A percentile compares a stretch with the other conserved stretches of the same genome.
Conservation (phyloP, 2,329 filamentous ascomycete species). For the Colletotrichum siamense region DNA sequence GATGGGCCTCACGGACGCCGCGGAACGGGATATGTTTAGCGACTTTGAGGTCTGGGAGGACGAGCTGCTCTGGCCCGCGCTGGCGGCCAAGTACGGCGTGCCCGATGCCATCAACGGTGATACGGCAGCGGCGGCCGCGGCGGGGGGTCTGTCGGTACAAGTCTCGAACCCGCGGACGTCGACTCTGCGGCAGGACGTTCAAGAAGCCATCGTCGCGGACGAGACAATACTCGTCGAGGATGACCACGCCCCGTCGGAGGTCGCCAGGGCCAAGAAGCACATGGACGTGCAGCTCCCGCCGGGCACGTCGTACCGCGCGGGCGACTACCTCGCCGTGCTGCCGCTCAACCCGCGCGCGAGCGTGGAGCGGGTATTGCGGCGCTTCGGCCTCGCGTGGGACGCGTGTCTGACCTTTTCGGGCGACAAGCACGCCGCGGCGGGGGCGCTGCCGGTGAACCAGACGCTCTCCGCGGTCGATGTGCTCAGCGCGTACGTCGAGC, state of each 20-base stretch:
- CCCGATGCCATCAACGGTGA: conserved; percentile 31
- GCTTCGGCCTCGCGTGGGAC: conserved; percentile 74
- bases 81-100: conserved; percentile 57
- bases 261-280: conserved; percentile 64
- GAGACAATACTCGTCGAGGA: conserved; percentile 48
- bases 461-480: conserved; percentile 68
- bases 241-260: conserved; percentile 24
- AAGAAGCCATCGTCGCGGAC: conserved; percentile 62
- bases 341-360: conserved; percentile 71
- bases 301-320: conserved; percentile 70
- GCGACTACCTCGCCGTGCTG: conserved; percentile 78
- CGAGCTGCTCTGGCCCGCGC: conserved; percentile 52
- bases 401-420: conserved; percentile 66
- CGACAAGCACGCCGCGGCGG: conserved; percentile 47
- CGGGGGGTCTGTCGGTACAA: conserved; percentile 47
- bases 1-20: conserved; percentile 64
- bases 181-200: conserved; percentile 64
- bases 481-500: conserved; percentile 74
- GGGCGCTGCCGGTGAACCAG: conserved; percentile 54
- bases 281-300: conserved; percentile 72
- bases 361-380: conserved; percentile 67
- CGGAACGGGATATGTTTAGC: conserved; percentile 69
- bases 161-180: conserved; percentile 60
- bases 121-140: conserved; percentile 18
- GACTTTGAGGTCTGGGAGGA: conserved; percentile 74